Evolutionary conservation across 345 rosid species (phyloP).

Genomic region (Microthlaspi erraticum): DNA sequence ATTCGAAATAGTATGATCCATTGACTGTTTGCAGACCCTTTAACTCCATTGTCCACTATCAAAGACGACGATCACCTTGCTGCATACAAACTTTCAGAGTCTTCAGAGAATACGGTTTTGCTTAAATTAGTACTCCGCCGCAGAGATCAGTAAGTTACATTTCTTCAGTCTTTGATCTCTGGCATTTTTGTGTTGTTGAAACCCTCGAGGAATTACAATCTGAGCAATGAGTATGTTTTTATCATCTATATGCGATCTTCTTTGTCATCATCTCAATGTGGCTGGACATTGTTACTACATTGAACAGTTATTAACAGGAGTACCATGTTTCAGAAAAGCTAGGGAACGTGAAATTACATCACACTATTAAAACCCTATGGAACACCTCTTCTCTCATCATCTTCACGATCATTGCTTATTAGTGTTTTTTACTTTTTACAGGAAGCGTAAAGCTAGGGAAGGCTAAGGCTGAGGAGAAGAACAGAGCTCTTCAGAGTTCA

Average conservation of each 20-base stretch:
- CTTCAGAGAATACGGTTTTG: constrained; percentile 52
- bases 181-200: background rate
- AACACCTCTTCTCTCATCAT: too few species aligned
- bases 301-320: constrained; percentile 15
- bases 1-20: constrained; percentile 71
- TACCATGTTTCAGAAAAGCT: constrained; percentile 53
- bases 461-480: too few species aligned
- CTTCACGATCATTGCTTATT: too few species aligned
- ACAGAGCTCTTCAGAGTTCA: too few species aligned
- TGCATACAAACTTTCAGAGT: constrained; percentile 84
- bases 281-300: constrained; percentile 2
- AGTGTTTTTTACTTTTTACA: too few species aligned
- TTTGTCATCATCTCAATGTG: constrained; percentile 18
- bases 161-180: constrained; percentile 26
- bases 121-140: constrained; percentile 72
- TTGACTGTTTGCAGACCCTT: constrained; percentile 80
- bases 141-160: constrained; percentile 71
- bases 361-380: constrained; percentile 68
- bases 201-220: background rate
- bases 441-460: too few species aligned
- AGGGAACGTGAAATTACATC: constrained; percentile 51
- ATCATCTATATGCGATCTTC: constrained; percentile 7
- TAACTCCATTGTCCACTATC: constrained; percentile 70
- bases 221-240: background rate
- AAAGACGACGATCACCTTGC: constrained; percentile 97